A percentile compares a stretch with the other conserved stretches of the same genome.
Conservation (phyloP, 768 basidiomycete species). For the Punctularia strigosozonata region DNA sequence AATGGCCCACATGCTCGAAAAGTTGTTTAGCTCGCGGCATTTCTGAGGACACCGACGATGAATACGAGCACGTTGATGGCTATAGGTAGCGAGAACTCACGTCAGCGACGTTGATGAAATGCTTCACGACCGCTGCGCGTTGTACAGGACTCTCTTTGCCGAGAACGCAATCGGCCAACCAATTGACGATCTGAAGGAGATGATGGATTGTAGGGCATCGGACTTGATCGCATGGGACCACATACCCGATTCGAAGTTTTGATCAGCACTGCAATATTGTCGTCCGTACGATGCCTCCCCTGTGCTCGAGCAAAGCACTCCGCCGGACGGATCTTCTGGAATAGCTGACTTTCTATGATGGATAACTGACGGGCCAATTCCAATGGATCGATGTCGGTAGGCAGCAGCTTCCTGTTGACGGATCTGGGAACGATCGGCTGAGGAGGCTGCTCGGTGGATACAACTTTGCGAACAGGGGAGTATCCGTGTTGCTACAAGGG, state of each 20-base stretch:
- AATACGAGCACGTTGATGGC: too few relatives aligned
- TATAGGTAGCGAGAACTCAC: conserved; percentile 44
- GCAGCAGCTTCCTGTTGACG: conserved; percentile 61
- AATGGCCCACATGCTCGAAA: conserved; percentile 94
- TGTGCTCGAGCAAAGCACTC: conserved; percentile 82
- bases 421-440: conserved; percentile 64
- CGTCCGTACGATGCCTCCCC: conserved; percentile 44
- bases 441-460: conserved; percentile 53
- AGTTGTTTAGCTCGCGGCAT: conserved; percentile 83
- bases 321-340: conserved; percentile 78
- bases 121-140: conserved; percentile 74
- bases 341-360: conserved; percentile 78
- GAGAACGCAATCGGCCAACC: conserved; percentile 84
- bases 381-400: conserved; percentile 77
- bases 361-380: conserved; percentile 94
- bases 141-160: conserved; percentile 71
- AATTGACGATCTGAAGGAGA: conserved; percentile 93
- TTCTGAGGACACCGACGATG: conserved; percentile 62
- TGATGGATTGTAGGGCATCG: conserved; percentile 2
- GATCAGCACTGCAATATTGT: conserved; percentile 82
- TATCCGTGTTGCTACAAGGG: too few relatives aligned
- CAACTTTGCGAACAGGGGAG: too few relatives aligned
- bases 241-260: conserved; percentile 74
- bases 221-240: background rate
- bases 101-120: conserved; percentile 86